Evolutionary conservation across 1,284 basidiomycete genomes (phyloP).

Genomic region (Leccinum solheimii): DNA sequence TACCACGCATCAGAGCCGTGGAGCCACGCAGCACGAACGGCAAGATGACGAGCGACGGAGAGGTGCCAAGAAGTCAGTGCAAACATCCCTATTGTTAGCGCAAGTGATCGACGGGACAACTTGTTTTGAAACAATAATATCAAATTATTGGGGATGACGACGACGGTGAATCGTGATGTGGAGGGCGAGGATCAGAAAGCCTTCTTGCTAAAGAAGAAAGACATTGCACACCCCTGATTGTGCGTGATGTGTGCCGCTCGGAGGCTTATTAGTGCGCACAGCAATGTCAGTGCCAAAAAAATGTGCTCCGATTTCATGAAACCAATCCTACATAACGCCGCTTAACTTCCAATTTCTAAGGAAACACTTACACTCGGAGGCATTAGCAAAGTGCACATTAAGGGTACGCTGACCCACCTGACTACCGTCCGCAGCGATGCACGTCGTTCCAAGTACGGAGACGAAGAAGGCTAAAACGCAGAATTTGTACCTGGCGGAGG

Average conservation of each 20-base stretch:
- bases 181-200: constrained; percentile 41
- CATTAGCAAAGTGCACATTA: neutral
- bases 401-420: constrained; percentile 7
- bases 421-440: constrained; percentile 46
- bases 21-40: constrained; percentile 72
- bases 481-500: constrained; percentile 75
- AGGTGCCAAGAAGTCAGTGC: constrained; percentile 81
- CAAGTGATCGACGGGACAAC: neutral
- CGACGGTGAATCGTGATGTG: too few species aligned
- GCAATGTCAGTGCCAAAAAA: constrained; percentile 10
- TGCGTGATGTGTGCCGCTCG: constrained; percentile 42
- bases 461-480: constrained; percentile 63
- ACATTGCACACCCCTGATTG: constrained; percentile 71
- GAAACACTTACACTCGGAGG: neutral
- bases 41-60: constrained; percentile 74
- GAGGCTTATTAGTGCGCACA: too few species aligned
- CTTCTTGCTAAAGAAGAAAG: constrained; percentile 68
- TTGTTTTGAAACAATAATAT: constrained; percentile 40
- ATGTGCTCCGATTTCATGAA: constrained; percentile 40
- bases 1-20: constrained; percentile 92
- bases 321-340: constrained; percentile 72
- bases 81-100: neutral
- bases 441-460: constrained; percentile 63
- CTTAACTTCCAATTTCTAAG: constrained; percentile 14
- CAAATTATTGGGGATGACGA: too few species aligned